Evolutionary conservation across 2,329 filamentous ascomycete species (phyloP), one percentile per base, ranked within the genome.

Genomic region (Beauveria sp.): DNA sequence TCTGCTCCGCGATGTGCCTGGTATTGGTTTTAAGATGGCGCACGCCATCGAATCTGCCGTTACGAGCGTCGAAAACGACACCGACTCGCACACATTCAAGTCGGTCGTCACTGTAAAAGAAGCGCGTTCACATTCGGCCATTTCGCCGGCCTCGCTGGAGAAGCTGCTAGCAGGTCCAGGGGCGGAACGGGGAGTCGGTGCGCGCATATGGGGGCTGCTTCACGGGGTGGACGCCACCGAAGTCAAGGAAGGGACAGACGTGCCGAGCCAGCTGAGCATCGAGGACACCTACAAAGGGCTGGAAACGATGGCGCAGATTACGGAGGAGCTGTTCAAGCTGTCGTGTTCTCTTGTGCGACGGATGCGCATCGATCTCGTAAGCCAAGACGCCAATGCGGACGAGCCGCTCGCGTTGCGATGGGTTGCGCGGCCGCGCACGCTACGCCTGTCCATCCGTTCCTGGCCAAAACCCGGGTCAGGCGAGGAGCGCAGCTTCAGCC

Each of bases 181-280:
- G 6, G 80, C 85, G 2, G 85, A 89, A 62, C 85, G 83, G 66
- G 90, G 88, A 30, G 85, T 92, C 58, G 91, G 91, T 1, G 71
- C 77, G 40, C 88, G 85, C 66, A 77, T 92, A 3, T 98, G 91
- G 91, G 79, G 78, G 20, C 78, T 96, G 7, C 76, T 98, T 2
- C 88, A 97, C 71, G 93, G 93, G 6, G 79, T 91, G 30, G 93
- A 98, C 71, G 76, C 86, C 58, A 80, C 82, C 0, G 86, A 90
- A 62, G 91, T 98, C 20, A 85, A 86, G 55, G 80, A 86, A 64
- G 88, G 86, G 2, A 84, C 84, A 66, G 83, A 86, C 50, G 74
- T 96, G 1, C 93, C 93, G 0, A 86, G 85, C 1, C 93, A 97
- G 73, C 96, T 98, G 70, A 95, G 91, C 72, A 95, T 98, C 65